These are phyloP conservation scores for Filosporella fistucella DNA, from an alignment of 495 filamentous ascomycete species.

Conservation along the genomic window DNA sequence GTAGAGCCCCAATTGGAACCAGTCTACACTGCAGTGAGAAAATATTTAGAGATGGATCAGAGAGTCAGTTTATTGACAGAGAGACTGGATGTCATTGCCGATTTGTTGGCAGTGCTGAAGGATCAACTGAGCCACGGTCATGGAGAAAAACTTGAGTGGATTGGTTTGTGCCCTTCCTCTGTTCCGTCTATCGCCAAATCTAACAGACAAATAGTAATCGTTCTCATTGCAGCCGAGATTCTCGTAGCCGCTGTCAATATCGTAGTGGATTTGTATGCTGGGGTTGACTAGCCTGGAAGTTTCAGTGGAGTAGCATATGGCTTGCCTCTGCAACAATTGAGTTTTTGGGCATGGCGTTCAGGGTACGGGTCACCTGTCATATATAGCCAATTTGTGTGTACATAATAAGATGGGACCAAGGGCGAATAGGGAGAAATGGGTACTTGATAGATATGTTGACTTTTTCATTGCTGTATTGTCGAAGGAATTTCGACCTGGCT, in stretches of 20 bases:
- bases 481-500: no score
- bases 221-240: slow-evolving; percentile 95
- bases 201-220: slow-evolving; percentile 58
- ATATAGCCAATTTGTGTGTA: no score
- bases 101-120: slow-evolving; percentile 89
- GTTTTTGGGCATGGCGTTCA: no score
- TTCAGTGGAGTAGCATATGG: no score
- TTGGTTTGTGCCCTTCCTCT: slow-evolving; percentile 41
- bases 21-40: slow-evolving; percentile 89
- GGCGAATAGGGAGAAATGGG: no score
- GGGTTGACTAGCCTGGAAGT: slow-evolving; percentile 72
- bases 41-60: slow-evolving; percentile 97
- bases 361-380: no score
- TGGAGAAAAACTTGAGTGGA: slow-evolving; percentile 94
- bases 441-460: no score
- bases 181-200: neutral
- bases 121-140: slow-evolving; percentile 96
- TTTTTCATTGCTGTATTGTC: no score
- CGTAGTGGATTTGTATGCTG: slow-evolving; percentile 88
- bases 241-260: slow-evolving; percentile 94
- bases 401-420: no score
- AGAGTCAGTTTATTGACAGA: slow-evolving; percentile 87
- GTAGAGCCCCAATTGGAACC: slow-evolving; percentile 94
- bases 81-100: slow-evolving; percentile 86
- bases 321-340: no score